A percentile compares a stretch with the other conserved stretches of the same genome.
Evolutionary conservation across 1,139 yeast genomes (phyloP).

Genomic region (Lodderomyces elongisporus): DNA sequence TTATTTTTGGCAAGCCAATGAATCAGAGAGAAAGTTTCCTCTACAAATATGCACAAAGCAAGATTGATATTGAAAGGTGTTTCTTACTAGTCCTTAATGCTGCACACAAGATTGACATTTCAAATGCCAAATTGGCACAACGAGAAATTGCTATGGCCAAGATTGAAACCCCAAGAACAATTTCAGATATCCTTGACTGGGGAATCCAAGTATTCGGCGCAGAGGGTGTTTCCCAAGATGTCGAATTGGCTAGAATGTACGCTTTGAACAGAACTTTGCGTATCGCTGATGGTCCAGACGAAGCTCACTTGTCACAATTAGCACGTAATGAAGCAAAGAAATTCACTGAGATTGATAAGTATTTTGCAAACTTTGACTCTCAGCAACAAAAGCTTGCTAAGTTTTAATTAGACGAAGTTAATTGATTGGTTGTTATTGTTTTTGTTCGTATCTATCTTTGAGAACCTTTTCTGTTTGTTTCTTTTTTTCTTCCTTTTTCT

Average conservation of each 20-base stretch:
- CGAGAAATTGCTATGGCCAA: slow-evolving; percentile 66
- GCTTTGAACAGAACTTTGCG: slow-evolving; percentile 56
- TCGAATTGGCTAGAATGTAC: slow-evolving; percentile 55
- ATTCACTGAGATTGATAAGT: slow-evolving; percentile 29
- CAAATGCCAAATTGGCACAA: slow-evolving; percentile 53
- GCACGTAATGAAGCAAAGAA: slow-evolving; percentile 44
- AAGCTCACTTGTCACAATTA: slow-evolving; percentile 61
- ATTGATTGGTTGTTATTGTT: background rate
- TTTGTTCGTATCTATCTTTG: background rate
- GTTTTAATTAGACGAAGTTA: background rate
- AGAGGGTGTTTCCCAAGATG: slow-evolving; percentile 63
- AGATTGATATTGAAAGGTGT: slow-evolving; percentile 56
- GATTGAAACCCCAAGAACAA: slow-evolving; percentile 59
- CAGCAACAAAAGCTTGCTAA: slow-evolving; percentile 21
- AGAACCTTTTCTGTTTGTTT: no score
- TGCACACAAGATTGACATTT: slow-evolving; percentile 57
- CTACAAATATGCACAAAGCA: slow-evolving; percentile 50
- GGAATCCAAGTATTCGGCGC: slow-evolving; percentile 69
- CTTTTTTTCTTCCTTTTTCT: no score
- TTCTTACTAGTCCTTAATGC: slow-evolving; percentile 59
- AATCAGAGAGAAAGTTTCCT: slow-evolving; percentile 51
- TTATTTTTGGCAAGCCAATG: slow-evolving; percentile 55
- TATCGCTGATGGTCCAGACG: slow-evolving; percentile 76
- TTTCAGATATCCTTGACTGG: slow-evolving; percentile 55
- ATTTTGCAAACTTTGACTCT: slow-evolving; percentile 23